Base-by-base conservation (phyloP, 1,284 basidiomycete genomes). In the Apiotrichum sp. region DNA sequence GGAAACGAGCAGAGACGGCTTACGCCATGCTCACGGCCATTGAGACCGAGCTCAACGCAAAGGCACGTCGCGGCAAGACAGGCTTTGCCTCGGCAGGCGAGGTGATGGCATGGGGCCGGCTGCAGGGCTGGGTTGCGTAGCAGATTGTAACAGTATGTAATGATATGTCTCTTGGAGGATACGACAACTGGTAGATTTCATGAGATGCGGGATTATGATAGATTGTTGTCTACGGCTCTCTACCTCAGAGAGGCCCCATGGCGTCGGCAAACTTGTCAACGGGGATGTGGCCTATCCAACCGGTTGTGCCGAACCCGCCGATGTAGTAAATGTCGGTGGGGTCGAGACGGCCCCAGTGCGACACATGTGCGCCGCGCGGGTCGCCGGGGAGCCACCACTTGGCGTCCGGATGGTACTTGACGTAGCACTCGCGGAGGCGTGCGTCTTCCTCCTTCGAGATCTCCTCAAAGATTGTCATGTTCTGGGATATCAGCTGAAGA, bases 241-340 rank as follows among this genome's bases (percentile, higher is more conserved):
- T 48, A 50, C n/a, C 14, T 14, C n/a, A n/a, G n/a, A n/a, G n/a
- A n/a, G n/a, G n/a, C 35, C 52, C 42, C 43, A 59, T 50, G 13
- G 55, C 64, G 36, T 69, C 55, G 53, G 80, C 79, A 66, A 83
- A 85, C 51, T 82, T 60, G 5, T 78, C 73, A 13, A 81, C 67
- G 1, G 82, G 82, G 32, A 83, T 79, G 66, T 81, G 79, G 3
- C 83, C 81, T 55, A 84, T 84, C 66, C 81, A 83, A 62, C 84
- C 82, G 56, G 55, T 56, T 42, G 79, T 81, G 38, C 83, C 84
- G 64, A 86, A 86, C 4, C 84, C 84, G 22, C 84, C 84, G 7
- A 85, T 82, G 62, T 83, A 85, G 69, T 85, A 86, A 22, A 85
- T 75, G 53, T 78, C 80, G 4, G 42, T 22, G 8, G 47, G 47